Evolutionary conservation across 805 yeast genomes (phyloP), one percentile per base, ranked within the genome.

Genomic region (Candida tibetensis): DNA sequence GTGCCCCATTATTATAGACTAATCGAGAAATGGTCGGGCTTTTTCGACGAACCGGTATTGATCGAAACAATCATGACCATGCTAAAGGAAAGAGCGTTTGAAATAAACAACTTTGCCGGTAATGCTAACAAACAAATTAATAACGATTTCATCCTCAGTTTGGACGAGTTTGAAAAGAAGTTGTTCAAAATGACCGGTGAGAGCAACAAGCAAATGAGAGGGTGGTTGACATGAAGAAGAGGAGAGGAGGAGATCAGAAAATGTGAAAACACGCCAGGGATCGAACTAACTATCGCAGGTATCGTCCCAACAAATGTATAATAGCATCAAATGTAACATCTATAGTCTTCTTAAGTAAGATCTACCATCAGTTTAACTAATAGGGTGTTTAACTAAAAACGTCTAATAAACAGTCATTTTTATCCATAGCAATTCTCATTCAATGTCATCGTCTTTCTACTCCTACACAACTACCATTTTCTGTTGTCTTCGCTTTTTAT

Each of bases 141-240:
- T 41, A 61, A 61, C 44, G 64, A 71, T 38, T 85, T 89, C 48
- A 50, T 85, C 31, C 67, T 74, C 41, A 78, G 81, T 4, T 63
- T 89, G 44, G 97, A 89, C 54, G 87, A 82, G 51, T 82, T 77
- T 55, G 97, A 89, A 52, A 82, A 77, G 56, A 60, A 58, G 23
- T 51, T 85, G 16, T 83, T 74, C 58, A 75, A 69, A 40, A 50
- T 56, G 10, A 71, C 87, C 2, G 73, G 78, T 40, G 78, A 71
- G 37, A 71, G 78, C 36, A 60, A 64, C 42, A 57, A 59, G 44
- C 57, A 55, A 39, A 63, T 63, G 65, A 52, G 67, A 39, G 52
- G 44, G 25, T 69, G 74, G 74, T 45, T 60, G 39, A 57, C 52
- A 34, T 55, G 54, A 17, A 30, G 13, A 28, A n/a, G 30, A n/a